phyloP scores from a whole-genome alignment of 1,139 yeast genomes.

The Zygosaccharomyces pseudobailii region DNA sequence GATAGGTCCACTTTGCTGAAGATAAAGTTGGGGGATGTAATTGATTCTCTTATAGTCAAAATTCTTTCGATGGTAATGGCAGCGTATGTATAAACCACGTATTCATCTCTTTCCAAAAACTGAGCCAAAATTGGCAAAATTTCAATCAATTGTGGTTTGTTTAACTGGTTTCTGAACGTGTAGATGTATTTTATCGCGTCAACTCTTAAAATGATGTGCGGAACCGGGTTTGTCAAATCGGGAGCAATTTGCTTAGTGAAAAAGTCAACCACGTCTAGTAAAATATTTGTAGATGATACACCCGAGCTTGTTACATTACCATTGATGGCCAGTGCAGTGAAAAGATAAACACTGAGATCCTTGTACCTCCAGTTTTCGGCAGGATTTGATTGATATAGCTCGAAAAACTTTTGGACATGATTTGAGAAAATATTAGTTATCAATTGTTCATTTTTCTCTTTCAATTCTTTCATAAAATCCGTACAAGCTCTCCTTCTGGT shows the following conservation, averaged over 20 bases:
- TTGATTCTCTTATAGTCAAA: conserved; percentile 64
- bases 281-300: conserved; percentile 77
- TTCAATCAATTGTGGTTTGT: conserved; percentile 73
- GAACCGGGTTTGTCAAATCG: conserved; percentile 54
- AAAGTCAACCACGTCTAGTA: conserved; percentile 82
- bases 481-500: conserved; percentile 89
- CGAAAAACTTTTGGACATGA: conserved; percentile 68
- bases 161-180: conserved; percentile 86
- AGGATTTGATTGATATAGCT: conserved; percentile 42
- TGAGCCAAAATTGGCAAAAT: conserved; percentile 76
- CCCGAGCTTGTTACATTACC: conserved; percentile 83
- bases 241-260: conserved; percentile 77
- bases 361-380: conserved; percentile 68
- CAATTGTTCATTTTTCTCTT: conserved; percentile 68
- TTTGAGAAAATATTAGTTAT: conserved; percentile 72
- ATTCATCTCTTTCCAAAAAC: conserved; percentile 57
- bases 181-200: conserved; percentile 91
- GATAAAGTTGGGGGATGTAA: conserved; percentile 45
- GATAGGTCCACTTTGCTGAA: conserved; percentile 71
- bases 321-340: conserved; percentile 85
- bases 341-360: conserved; percentile 81
- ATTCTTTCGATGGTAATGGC: conserved; percentile 90
- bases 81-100: conserved; percentile 88
- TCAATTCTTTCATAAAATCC: conserved; percentile 82
- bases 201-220: conserved; percentile 73